Evolutionary conservation across 192 early-diverging fungal genomes (phyloP).

Genomic region (Coemansia pectinata): DNA sequence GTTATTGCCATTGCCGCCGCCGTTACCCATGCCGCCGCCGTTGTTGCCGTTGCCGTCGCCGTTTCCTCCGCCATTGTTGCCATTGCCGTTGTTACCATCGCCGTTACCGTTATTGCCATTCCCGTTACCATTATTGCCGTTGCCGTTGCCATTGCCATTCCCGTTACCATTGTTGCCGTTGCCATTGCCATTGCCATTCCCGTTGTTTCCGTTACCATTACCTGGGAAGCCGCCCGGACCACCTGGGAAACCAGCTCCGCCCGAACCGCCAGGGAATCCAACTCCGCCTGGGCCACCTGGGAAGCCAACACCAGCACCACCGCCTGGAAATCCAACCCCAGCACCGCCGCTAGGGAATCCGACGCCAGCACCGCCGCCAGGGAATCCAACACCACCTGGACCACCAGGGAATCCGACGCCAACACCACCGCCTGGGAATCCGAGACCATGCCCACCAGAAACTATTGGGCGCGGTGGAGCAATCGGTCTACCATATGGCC

Average conservation of each 20-base stretch:
- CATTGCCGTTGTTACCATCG: not conserved
- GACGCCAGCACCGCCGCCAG: slow-evolving; percentile 12
- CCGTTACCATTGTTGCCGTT: not conserved
- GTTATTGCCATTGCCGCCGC: not conserved
- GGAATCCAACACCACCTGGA: slow-evolving; percentile 4
- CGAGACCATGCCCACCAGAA: slow-evolving; percentile 12
- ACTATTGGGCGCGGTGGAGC: not conserved
- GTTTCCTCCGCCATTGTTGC: slow-evolving; percentile 6
- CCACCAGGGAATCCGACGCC: slow-evolving; percentile 21
- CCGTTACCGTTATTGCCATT: not conserved
- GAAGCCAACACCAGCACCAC: slow-evolving; percentile 7
- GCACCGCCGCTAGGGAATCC: slow-evolving; percentile 17
- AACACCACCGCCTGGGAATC: slow-evolving; percentile 6
- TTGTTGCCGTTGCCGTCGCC: slow-evolving; percentile 4
- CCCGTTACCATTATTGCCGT: not conserved
- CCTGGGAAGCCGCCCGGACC: slow-evolving; percentile 9
- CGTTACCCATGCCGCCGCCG: slow-evolving; percentile 5
- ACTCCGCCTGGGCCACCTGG: slow-evolving; percentile 10
- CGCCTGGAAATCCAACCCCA: slow-evolving; percentile 4
- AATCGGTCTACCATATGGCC: slow-evolving; percentile 5
- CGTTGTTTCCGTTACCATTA: slow-evolving; percentile 1
- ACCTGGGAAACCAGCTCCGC: slow-evolving; percentile 29
- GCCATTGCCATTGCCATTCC: slow-evolving; percentile 7
- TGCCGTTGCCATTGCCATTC: slow-evolving; percentile 5
- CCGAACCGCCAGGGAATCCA: slow-evolving; percentile 21